These are phyloP conservation scores for Phymatotrichopsis omnivora DNA, from an alignment of 2,329 filamentous ascomycete genomes.

Conservation along the genomic window DNA sequence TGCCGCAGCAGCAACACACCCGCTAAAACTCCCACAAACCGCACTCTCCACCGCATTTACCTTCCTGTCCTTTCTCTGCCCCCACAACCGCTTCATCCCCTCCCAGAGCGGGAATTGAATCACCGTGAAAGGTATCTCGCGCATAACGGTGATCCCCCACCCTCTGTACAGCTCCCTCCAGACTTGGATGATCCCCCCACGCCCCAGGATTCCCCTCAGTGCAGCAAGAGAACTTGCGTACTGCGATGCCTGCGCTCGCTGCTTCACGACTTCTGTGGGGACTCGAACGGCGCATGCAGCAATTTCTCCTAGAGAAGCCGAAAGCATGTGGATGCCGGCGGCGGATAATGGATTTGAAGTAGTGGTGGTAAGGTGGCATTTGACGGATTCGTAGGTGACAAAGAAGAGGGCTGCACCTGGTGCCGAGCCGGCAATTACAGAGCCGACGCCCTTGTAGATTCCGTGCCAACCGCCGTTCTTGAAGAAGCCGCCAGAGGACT, in stretches of 20 bases:
- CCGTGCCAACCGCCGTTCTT: conserved; percentile 78
- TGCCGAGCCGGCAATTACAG: conserved; percentile 79
- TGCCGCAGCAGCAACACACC: conserved; percentile 72
- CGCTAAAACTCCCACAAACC: conserved; percentile 71
- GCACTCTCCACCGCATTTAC: conserved; percentile 70
- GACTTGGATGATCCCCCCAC: conserved; percentile 3
- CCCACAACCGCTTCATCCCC: conserved; percentile 65
- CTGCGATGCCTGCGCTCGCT: conserved; percentile 81
- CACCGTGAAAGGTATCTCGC: conserved; percentile 94
- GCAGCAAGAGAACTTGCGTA: conserved; percentile 60
- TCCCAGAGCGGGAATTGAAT: conserved; percentile 98
- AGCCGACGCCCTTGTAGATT: conserved; percentile 87
- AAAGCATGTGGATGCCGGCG: conserved; percentile 58
- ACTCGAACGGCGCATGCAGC: conserved; percentile 87
- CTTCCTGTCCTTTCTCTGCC: conserved; percentile 37
- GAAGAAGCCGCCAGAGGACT: conserved; percentile 68
- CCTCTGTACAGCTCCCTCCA: conserved; percentile 73
- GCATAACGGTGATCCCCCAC: conserved; percentile 82
- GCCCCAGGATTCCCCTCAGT: conserved; percentile 43
- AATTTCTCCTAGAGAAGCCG: conserved; percentile 77
- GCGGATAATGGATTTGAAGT: conserved; percentile 32
- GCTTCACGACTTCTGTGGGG: conserved; percentile 94
- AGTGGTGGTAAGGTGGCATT: conserved; percentile 41
- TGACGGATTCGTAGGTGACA: conserved; percentile 77
- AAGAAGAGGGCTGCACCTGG: conserved; percentile 96